These are phyloP conservation scores for Eucalyptus sideroxylon DNA, from an alignment of 345 rosid species.

Conservation along the genomic window DNA sequence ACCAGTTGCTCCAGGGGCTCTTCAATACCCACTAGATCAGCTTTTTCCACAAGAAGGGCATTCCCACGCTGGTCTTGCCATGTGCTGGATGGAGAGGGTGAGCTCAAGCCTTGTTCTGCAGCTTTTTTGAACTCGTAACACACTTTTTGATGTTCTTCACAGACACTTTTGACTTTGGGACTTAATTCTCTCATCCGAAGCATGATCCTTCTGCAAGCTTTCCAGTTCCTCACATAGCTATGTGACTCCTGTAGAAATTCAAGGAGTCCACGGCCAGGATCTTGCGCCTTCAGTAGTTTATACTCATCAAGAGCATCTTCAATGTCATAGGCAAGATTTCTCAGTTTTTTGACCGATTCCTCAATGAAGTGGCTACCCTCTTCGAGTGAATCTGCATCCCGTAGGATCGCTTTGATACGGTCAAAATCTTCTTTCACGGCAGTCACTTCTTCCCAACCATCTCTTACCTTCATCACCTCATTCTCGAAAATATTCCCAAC, in stretches of 20 bases:
- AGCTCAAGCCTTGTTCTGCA: background rate
- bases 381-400: slow-evolving; percentile 6
- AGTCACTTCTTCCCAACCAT: slow-evolving; percentile 5
- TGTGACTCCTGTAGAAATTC: background rate
- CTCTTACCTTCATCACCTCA: background rate
- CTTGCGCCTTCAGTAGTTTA: background rate
- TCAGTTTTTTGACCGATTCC: slow-evolving; percentile 13
- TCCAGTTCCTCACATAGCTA: slow-evolving; percentile 3
- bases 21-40: slow-evolving; percentile 12
- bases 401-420: slow-evolving; percentile 10
- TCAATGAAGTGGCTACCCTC: slow-evolving; percentile 2
- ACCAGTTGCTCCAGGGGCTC: background rate
- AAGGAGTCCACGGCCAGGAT: background rate
- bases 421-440: slow-evolving; percentile 8
- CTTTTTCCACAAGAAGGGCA: slow-evolving; percentile 18
- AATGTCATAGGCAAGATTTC: slow-evolving; percentile 11
- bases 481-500: background rate
- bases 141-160: slow-evolving; percentile 1
- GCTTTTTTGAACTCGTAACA: background rate
- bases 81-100: background rate
- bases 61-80: slow-evolving; percentile 8
- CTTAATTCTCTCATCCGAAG: slow-evolving; percentile 1
- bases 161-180: background rate
- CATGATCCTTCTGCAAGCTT: slow-evolving; percentile 5
- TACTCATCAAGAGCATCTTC: slow-evolving; percentile 28